Evolutionary conservation across 2,329 filamentous ascomycete species (phyloP), one percentile per base, ranked within the genome.

Genomic region (Ophiostoma sp.): DNA sequence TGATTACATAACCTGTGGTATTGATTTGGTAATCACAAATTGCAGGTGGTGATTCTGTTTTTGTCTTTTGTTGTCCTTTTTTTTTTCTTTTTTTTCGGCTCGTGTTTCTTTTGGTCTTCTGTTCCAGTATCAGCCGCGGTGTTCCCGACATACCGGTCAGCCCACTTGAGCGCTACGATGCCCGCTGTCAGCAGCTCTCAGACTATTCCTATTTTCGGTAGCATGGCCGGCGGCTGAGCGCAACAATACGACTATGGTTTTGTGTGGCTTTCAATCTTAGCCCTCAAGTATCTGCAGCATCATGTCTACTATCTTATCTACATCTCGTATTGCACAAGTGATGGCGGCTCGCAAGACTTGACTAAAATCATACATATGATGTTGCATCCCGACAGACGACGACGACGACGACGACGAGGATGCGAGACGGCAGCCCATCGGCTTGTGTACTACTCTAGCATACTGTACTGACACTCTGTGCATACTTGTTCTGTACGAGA

Each of bases 181-280:
- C 44, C 41, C 20, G 17, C 44, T 48, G 44, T 48, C 44, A 57
- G 52, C 52, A 57, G 52, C 52, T 57, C 52, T 23, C 52, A 57
- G 52, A 57, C 52, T 68, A 48, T 52, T 48, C 31, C 27, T 48
- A 7, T 67, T 48, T 48, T 33, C 23, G n/a, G 44, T 48, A 57
- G 52, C 52, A 57, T 23, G 23, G 52, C n/a, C n/a, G 52, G n/a
- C n/a, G 52, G 52, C 52, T 57, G 52, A 57, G 23, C 23, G 52
- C 52, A 27, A 4, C n/a, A 27, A 27, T 57, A 27, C 23, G 17
- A 57, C 52, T 27, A 17, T 17, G 15, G 41, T 44, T 44, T 48
- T 48, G 44, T n/a, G 36, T 48, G 44, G 44, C 44, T 48, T n/a
- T 48, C 17, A 39, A 1, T 39, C 8, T 2, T 3, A 10, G 5